phyloP scores from a whole-genome alignment of 2,329 filamentous ascomycete species.

The Curvularia lunata region DNA sequence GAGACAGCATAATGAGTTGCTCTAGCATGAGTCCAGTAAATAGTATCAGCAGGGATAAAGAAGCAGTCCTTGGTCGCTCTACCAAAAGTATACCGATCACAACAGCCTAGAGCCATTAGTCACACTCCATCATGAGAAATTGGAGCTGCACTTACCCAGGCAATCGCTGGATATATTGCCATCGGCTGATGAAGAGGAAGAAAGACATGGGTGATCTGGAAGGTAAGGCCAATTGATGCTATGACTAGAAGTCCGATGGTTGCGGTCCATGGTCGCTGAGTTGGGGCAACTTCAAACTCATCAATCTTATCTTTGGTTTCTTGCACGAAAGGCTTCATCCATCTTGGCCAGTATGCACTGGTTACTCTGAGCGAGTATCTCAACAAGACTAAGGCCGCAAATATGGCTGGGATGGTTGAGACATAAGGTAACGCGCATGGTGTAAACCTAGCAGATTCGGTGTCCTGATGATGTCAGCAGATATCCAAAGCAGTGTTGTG shows the following conservation, averaged over 20 bases:
- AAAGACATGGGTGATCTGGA: conserved; percentile 37
- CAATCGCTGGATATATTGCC: conserved; percentile 37
- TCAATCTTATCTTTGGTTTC: conserved; percentile 39
- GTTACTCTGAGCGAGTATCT: conserved; percentile 43
- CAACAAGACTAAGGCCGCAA: conserved; percentile 49
- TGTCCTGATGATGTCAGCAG: conserved; percentile 38
- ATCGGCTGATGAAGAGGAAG: conserved; percentile 23
- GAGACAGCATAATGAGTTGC: conserved; percentile 41
- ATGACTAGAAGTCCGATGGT: conserved; percentile 37
- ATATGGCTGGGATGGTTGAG: conserved; percentile 46
- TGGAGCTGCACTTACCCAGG: conserved; percentile 39
- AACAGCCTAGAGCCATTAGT: conserved; percentile 43
- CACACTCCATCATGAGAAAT: neutral
- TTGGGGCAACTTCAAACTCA: conserved; percentile 39
- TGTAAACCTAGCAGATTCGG: conserved; percentile 47
- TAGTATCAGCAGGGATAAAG: conserved; percentile 51
- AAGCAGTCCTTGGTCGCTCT: conserved; percentile 52
- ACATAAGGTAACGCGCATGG: conserved; percentile 52
- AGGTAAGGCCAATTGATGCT: conserved; percentile 33
- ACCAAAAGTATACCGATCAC: conserved; percentile 45
- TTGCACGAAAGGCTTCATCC: conserved; percentile 59
- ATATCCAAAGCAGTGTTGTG: neutral
- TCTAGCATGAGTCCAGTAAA: conserved; percentile 44
- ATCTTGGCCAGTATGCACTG: conserved; percentile 53
- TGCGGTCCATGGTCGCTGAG: conserved; percentile 35